phyloP scores from a whole-genome alignment of 352 stramenopile genomes.

The Pythium rishiriense region DNA sequence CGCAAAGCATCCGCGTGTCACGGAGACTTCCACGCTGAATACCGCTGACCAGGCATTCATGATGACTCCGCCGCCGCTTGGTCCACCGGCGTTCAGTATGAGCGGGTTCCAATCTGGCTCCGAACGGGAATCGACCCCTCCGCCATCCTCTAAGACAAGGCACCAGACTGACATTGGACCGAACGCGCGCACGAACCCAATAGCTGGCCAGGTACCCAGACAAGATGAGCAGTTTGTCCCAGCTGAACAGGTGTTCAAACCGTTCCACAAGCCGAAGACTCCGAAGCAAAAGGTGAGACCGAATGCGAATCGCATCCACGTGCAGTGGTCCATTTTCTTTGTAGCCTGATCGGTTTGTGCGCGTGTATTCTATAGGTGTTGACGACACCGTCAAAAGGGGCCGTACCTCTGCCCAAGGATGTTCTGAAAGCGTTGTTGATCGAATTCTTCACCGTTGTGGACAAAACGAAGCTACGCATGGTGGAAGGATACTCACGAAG shows the following conservation, averaged over 20 bases:
- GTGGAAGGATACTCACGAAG: constrained; percentile 62
- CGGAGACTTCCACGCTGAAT: not conserved
- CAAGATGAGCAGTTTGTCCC: constrained; percentile 24
- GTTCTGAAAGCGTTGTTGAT: constrained; percentile 52
- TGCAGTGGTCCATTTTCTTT: too few relatives aligned
- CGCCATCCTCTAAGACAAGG: constrained; percentile 2
- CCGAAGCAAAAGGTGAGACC: constrained; percentile 13
- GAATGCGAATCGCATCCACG: not conserved
- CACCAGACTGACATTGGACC: not conserved
- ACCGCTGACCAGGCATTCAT: constrained; percentile 4
- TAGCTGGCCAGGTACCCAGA: not conserved
- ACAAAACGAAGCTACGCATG: constrained; percentile 63
- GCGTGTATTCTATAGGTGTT: not conserved
- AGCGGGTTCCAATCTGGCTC: constrained; percentile 5
- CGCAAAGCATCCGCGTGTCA: not conserved
- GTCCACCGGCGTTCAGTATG: constrained; percentile 24
- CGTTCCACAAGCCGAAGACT: constrained; percentile 15
- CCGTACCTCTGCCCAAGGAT: not conserved
- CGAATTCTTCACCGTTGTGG: constrained; percentile 64
- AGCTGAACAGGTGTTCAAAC: constrained; percentile 23
- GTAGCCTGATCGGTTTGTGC: not conserved
- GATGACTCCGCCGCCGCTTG: constrained; percentile 17
- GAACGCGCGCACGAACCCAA: not conserved
- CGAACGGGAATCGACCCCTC: not conserved
- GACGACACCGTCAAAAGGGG: not conserved